These are phyloP conservation scores for Phytophthora pluvialis DNA, from an alignment of 352 stramenopile species.

Conservation along the genomic window DNA sequence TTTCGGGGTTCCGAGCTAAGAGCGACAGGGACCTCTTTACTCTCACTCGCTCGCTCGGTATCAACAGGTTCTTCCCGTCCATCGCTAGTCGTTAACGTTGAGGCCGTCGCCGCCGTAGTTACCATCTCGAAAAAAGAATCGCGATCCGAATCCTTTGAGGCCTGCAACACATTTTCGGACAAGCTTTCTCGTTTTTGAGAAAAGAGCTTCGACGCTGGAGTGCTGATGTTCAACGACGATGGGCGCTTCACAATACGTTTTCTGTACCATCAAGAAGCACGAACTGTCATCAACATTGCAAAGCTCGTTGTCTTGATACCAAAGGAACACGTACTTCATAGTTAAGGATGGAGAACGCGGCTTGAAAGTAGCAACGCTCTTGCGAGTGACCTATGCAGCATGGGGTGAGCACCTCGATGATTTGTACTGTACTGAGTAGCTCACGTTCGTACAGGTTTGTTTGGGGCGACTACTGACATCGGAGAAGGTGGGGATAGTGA, in stretches of 20 bases:
- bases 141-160: slow-evolving; percentile 10
- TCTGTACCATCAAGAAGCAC: slow-evolving; percentile 11
- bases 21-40: background rate
- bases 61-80: background rate
- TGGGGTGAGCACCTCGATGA: background rate
- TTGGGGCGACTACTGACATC: slow-evolving; percentile 8
- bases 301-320: background rate
- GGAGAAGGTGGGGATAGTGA: slow-evolving; percentile 15
- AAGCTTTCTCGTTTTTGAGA: slow-evolving; percentile 16
- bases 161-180: slow-evolving; percentile 2
- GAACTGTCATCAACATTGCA: background rate
- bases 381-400: slow-evolving; percentile 14
- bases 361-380: slow-evolving; percentile 29
- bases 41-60: background rate
- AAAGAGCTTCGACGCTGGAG: slow-evolving; percentile 26
- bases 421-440: background rate
- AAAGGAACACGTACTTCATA: slow-evolving; percentile 19
- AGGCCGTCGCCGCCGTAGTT: background rate
- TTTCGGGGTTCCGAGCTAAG: slow-evolving; percentile 11
- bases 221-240: slow-evolving; percentile 28
- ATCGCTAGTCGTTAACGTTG: background rate
- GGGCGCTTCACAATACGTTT: slow-evolving; percentile 33
- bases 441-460: slow-evolving; percentile 26
- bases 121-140: slow-evolving; percentile 10
- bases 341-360: slow-evolving; percentile 31